Conservation (phyloP, 352 stramenopile genomes). For the Pythium brachiatum region DNA sequence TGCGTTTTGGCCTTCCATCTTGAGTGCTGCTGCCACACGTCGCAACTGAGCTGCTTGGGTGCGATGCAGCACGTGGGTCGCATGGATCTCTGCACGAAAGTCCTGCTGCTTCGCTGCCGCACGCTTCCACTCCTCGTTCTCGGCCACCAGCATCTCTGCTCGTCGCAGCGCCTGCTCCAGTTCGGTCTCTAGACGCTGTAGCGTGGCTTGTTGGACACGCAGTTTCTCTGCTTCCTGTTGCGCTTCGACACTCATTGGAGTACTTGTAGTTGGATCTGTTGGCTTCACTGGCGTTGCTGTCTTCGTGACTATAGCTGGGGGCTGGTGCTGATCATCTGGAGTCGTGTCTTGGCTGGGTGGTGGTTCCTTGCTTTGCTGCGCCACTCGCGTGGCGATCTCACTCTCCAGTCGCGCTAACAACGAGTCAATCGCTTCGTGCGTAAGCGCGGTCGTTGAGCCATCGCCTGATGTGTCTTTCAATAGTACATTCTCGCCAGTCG, state of each 20-base stretch:
- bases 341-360: too few relatives aligned
- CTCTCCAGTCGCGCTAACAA: background rate
- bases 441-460: too few relatives aligned
- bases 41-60: conserved; percentile 4
- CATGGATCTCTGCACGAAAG: conserved; percentile 7
- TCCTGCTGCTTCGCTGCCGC: conserved; percentile 8
- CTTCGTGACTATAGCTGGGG: too few relatives aligned
- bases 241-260: background rate
- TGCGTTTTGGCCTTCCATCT: background rate
- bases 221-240: background rate
- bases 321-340: too few relatives aligned
- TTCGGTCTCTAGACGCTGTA: conserved; percentile 2
- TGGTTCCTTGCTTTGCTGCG: background rate
- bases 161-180: conserved; percentile 1
- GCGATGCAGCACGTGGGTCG: background rate
- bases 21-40: background rate
- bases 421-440: background rate
- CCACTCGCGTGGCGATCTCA: background rate
- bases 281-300: too few relatives aligned
- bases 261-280: background rate
- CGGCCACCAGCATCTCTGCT: conserved; percentile 4
- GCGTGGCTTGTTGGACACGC: background rate
- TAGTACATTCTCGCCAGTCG: too few relatives aligned
- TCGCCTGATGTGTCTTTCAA: background rate
- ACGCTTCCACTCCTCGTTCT: conserved; percentile 11